A percentile compares a stretch with the other conserved stretches of the same genome.
Evolutionary conservation across 768 basidiomycete species (phyloP).

Genomic region (Amanita thiersii): DNA sequence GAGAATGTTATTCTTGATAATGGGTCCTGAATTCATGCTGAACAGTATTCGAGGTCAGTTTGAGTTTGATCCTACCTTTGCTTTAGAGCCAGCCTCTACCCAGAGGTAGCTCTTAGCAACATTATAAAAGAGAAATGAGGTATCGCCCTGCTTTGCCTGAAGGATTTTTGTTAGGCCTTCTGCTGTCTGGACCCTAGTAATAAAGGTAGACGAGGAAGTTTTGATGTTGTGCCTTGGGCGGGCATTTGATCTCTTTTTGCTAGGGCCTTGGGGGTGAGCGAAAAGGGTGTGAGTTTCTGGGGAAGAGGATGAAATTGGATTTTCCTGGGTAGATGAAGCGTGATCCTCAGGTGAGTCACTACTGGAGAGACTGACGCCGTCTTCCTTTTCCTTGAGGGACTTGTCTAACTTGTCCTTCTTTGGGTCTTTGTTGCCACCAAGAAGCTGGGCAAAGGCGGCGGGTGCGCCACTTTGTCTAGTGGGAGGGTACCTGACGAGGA

Average conservation of each 20-base stretch:
- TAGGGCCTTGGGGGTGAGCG: conserved; percentile 33
- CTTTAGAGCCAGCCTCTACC: conserved; percentile 79
- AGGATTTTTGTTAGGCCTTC: conserved; percentile 71
- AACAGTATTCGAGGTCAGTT: conserved; percentile 1
- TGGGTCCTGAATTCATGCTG: conserved; percentile 55
- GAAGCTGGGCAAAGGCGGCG: conserved; percentile 59
- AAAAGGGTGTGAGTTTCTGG: conserved; percentile 53
- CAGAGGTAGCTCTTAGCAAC: conserved; percentile 77
- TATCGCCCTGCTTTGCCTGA: conserved; percentile 76
- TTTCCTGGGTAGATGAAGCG: conserved; percentile 32
- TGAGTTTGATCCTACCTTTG: conserved; percentile 50
- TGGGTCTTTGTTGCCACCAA: conserved; percentile 53
- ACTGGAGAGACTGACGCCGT: conserved; percentile 73
- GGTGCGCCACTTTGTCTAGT: conserved; percentile 40
- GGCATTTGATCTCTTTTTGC: conserved; percentile 56
- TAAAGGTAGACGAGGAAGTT: conserved; percentile 88
- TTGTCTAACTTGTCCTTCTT: conserved; percentile 55
- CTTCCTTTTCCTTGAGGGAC: conserved; percentile 42
- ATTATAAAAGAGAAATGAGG: conserved; percentile 84
- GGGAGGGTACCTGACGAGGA: conserved; percentile 55
- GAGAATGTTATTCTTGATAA: conserved; percentile 81
- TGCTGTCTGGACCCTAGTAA: conserved; percentile 74
- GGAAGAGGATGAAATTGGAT: conserved; percentile 25
- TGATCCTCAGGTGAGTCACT: conserved; percentile 69
- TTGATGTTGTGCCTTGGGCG: conserved; percentile 89